These are phyloP conservation scores for Isatis tinctoria DNA, from an alignment of 345 rosid species.

Conservation along the genomic window DNA sequence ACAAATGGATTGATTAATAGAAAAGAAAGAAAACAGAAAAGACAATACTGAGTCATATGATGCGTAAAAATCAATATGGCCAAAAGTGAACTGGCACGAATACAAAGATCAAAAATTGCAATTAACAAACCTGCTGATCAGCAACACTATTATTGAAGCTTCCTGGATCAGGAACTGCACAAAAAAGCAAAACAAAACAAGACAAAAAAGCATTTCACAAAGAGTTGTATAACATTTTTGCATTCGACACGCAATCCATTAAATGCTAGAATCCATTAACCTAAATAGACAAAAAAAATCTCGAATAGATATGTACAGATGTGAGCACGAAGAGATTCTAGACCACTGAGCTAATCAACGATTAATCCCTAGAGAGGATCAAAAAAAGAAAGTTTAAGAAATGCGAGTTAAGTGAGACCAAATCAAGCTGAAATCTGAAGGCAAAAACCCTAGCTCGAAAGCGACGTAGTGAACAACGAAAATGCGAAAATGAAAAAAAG, in stretches of 20 bases:
- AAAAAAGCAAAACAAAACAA: constrained; percentile 17
- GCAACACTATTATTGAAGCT: constrained; percentile 89
- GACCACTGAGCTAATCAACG: constrained; percentile 3
- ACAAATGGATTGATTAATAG: background rate
- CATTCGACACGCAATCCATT: constrained; percentile 3
- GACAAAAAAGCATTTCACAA: background rate
- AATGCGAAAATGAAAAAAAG: background rate
- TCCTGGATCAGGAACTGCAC: constrained; percentile 68
- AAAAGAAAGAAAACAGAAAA: background rate
- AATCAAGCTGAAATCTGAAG: constrained; percentile 21
- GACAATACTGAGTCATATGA: background rate
- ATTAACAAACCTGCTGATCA: constrained; percentile 62
- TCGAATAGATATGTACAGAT: background rate
- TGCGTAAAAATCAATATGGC: background rate
- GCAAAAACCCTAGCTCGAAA: constrained; percentile 36
- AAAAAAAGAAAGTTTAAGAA: background rate
- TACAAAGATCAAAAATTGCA: constrained; percentile 1
- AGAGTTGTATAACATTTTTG: background rate
- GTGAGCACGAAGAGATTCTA: background rate
- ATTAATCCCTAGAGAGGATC: constrained; percentile 9
- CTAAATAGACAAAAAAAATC: background rate
- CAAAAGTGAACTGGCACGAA: background rate
- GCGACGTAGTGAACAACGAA: background rate
- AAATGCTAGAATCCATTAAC: constrained; percentile 10
- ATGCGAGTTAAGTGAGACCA: background rate